A percentile compares a stretch with the other conserved stretches of the same genome.
These are phyloP conservation scores for Acacia concinna DNA, from an alignment of 331 rosid genomes.

Conservation along the genomic window DNA sequence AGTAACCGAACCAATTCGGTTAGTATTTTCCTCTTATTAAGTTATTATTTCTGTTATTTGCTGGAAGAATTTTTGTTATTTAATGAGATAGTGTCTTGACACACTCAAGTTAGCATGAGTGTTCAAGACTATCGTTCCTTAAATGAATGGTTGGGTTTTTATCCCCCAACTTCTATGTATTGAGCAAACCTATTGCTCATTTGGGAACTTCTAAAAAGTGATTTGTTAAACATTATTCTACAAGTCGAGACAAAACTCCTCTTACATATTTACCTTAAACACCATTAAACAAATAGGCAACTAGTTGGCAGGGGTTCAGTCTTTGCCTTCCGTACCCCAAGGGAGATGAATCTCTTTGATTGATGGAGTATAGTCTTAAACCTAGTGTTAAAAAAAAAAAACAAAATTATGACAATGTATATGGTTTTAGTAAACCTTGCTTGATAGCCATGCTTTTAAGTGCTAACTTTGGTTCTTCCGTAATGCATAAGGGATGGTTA, in stretches of 20 bases:
- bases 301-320: background rate
- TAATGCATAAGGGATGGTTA: constrained; percentile 18
- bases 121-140: background rate
- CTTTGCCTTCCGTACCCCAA: background rate
- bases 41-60: background rate
- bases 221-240: too few relatives aligned
- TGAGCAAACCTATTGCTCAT: background rate
- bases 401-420: background rate
- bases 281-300: too few relatives aligned
- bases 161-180: background rate
- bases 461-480: constrained; percentile 23
- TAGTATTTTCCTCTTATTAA: constrained; percentile 1
- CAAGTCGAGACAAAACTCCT: too few relatives aligned
- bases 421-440: constrained; percentile 6
- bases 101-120: background rate
- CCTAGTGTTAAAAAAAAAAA: background rate
- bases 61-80: constrained; percentile 23
- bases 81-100: background rate
- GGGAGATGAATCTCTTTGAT: background rate
- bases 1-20: background rate
- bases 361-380: background rate
- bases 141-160: background rate
- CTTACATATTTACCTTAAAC: too few relatives aligned
- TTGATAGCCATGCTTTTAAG: constrained; percentile 4
- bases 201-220: too few relatives aligned